Conservation (phyloP, 257 asterid species). For the Nicotiana knightiana region DNA sequence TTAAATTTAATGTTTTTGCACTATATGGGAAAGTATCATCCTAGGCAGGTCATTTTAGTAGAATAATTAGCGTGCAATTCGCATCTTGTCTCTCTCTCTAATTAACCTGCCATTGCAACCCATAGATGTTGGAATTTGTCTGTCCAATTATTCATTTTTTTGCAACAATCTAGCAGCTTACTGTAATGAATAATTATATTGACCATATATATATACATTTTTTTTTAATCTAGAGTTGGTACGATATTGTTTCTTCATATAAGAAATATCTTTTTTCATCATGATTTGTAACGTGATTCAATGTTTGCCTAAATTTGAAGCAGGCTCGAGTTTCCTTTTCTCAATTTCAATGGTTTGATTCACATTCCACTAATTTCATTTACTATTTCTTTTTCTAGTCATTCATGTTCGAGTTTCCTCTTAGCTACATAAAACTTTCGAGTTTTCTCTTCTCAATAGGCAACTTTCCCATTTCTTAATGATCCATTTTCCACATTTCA, state of each 20-base stretch:
- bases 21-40: not conserved
- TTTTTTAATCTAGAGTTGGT: not conserved
- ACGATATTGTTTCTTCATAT: not conserved
- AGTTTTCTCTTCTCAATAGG: no score
- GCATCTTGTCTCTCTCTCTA: constrained; percentile 1
- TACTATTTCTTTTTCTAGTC: not conserved
- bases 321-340: not conserved
- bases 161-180: not conserved
- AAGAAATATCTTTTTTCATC: not conserved
- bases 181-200: not conserved
- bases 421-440: no score
- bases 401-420: not conserved
- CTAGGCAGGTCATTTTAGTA: constrained; percentile 8
- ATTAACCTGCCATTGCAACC: constrained; percentile 3
- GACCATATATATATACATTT: not conserved
- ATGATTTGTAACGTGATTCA: not conserved
- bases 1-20: not conserved
- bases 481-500: not conserved
- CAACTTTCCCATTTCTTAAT: not conserved
- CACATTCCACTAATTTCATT: not conserved
- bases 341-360: not conserved
- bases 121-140: not conserved
- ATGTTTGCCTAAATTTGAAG: not conserved
- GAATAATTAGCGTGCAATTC: not conserved
- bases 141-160: not conserved